These are phyloP conservation scores for Suillus occidentalis DNA, from an alignment of 768 basidiomycete genomes.

Conservation along the genomic window DNA sequence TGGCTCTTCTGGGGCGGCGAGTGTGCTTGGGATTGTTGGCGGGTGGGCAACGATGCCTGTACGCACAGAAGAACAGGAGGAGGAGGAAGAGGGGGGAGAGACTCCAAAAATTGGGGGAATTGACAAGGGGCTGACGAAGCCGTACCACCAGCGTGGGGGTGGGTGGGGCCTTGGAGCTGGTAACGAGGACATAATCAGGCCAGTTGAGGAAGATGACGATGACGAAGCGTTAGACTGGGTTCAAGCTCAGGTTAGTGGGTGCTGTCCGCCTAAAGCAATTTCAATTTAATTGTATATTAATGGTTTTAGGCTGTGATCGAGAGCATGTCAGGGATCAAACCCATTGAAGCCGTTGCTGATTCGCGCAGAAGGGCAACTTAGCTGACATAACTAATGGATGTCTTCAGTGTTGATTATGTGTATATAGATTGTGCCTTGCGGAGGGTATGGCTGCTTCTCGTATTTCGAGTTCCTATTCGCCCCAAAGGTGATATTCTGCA, in stretches of 20 bases:
- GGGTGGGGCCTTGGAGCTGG: slow-evolving; percentile 76
- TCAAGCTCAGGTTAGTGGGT: slow-evolving; percentile 55
- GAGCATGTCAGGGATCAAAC: slow-evolving; percentile 56
- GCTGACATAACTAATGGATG: not conserved
- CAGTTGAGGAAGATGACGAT: slow-evolving; percentile 60
- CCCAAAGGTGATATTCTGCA: not conserved
- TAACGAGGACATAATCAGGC: slow-evolving; percentile 47
- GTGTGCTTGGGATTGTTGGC: slow-evolving; percentile 30
- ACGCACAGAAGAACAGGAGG: slow-evolving; percentile 33
- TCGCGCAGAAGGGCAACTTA: slow-evolving; percentile 27
- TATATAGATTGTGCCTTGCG: not conserved
- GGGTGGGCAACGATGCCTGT: slow-evolving; percentile 30
- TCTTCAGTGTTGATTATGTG: not conserved
- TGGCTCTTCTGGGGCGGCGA: slow-evolving; percentile 38
- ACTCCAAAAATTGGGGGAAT: slow-evolving; percentile 56
- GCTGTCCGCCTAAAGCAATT: not conserved
- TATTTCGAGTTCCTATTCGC: not conserved
- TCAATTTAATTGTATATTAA: not conserved
- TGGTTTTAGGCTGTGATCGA: slow-evolving; percentile 49
- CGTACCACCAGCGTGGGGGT: slow-evolving; percentile 43
- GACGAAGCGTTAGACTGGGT: slow-evolving; percentile 69
- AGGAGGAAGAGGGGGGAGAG: slow-evolving; percentile 53
- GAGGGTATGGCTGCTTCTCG: not conserved
- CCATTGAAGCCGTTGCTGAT: slow-evolving; percentile 25
- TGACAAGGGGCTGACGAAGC: slow-evolving; percentile 15